Evolutionary conservation across 805 yeast genomes (phyloP), one percentile per base, ranked within the genome.

Genomic region (Candida pseudoglaebosa): DNA sequence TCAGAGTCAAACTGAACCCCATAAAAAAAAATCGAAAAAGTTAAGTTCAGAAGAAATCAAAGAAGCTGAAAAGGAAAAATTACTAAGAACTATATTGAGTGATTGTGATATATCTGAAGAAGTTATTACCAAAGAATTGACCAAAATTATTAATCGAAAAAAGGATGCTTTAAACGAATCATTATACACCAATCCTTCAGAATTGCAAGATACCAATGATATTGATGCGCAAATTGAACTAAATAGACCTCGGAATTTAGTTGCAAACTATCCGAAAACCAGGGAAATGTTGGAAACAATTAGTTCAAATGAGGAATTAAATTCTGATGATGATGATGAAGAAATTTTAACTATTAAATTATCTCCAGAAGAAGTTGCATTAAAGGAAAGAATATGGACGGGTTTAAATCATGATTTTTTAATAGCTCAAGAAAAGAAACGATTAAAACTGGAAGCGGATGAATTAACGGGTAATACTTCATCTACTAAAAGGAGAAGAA

Each of bases 301-400:
- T 2, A 59, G 77, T 0, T 85, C 83, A 20, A 82, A 77, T 34
- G 79, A 77, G 1, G 82, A 75, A 2, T 68, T 78, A 36, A 67
- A 83, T 32, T 79, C 80, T 6, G 61, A 56, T 34, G 95, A 88
- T 50, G 83, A 83, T 4, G 97, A 89, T 54, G 91, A 80, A 10
- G 96, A 88, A 48, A 68, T 87, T 9, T 78, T 77, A 4, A 62
- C 66, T 0, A 70, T 80, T 24, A 53, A 86, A 31, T 67, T 93
- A 34, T 71, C 76, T 2, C 80, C 74, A 38, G 88, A 82, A 36
- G 96, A 90, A 45, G 72, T 81, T 8, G 71, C 65, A 40, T 56
- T 82, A 46, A 93, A 91, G 58, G 90, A 88, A 48, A 72, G 84
- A 43, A 77, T 90, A 3, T 93, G 99, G 98, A 80, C 84, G 38